Evolutionary conservation across 176 grass and related monocot genomes (phyloP).

Genomic region (Paspalum notatum): DNA sequence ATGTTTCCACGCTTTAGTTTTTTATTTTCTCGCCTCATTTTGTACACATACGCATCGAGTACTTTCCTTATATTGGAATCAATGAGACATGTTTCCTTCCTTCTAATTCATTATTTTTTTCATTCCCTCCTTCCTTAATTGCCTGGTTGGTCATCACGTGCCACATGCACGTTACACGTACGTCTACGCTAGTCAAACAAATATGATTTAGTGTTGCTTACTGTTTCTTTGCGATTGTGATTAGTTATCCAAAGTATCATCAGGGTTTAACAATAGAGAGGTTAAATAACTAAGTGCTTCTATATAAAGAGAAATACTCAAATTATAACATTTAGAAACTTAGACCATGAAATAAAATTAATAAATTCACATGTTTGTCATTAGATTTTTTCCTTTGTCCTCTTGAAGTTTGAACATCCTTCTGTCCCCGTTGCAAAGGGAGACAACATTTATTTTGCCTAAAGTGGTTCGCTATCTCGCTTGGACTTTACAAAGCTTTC

Average conservation of each 20-base stretch:
- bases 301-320: not conserved
- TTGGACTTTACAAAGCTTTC: too few relatives aligned
- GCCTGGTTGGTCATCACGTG: too few relatives aligned
- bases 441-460: not conserved
- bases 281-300: not conserved
- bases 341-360: not conserved
- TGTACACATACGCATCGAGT: too few relatives aligned
- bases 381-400: not conserved
- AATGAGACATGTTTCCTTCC: too few relatives aligned
- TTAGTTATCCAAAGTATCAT: not conserved
- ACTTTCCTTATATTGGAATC: too few relatives aligned
- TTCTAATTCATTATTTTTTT: too few relatives aligned
- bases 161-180: too few relatives aligned
- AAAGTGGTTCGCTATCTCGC: not conserved
- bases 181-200: too few relatives aligned
- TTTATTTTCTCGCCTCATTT: too few relatives aligned
- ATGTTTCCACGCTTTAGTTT: too few relatives aligned
- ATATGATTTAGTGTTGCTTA: not conserved
- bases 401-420: not conserved
- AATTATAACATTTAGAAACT: not conserved
- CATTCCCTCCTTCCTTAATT: too few relatives aligned
- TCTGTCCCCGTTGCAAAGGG: too few relatives aligned
- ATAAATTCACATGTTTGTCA: not conserved
- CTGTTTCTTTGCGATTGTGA: not conserved
- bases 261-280: not conserved